These are phyloP conservation scores for Lablab purpureus DNA, from an alignment of 306 rosid genomes.

Conservation along the genomic window DNA sequence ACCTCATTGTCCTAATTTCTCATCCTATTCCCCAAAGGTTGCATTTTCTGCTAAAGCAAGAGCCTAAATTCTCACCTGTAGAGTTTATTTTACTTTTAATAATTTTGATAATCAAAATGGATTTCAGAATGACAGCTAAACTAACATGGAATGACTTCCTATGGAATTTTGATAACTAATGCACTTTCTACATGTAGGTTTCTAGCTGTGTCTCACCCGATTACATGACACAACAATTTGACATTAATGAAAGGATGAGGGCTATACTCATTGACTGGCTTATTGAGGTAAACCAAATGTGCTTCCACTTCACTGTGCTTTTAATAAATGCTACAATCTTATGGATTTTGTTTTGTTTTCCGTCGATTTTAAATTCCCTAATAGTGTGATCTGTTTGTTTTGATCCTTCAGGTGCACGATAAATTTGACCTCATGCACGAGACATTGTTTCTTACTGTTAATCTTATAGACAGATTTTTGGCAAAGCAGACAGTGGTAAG, in stretches of 20 bases:
- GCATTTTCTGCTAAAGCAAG: too few relatives aligned
- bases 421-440: conserved; percentile 91
- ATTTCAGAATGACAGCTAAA: neutral
- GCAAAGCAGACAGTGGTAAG: conserved; percentile 68
- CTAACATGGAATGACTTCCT: conserved; percentile 6
- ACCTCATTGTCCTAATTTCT: too few relatives aligned
- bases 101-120: conserved; percentile 13
- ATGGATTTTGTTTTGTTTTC: neutral
- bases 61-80: too few relatives aligned
- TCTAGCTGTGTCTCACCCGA: conserved; percentile 66
- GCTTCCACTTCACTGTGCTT: conserved; percentile 28
- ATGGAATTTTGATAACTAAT: conserved; percentile 41
- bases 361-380: neutral
- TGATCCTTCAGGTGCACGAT: conserved; percentile 84
- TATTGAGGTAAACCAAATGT: conserved; percentile 70
- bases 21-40: too few relatives aligned
- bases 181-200: conserved; percentile 57
- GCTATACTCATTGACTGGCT: conserved; percentile 97
- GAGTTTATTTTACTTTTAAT: neutral
- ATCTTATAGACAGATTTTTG: conserved; percentile 86
- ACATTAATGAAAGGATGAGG: conserved; percentile 97
- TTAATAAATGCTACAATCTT: conserved; percentile 36
- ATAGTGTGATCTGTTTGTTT: conserved; percentile 8
- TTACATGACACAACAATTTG: conserved; percentile 79
- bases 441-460: conserved; percentile 87